A percentile compares a stretch with the other conserved stretches of the same genome.
These are phyloP conservation scores for Pholiota molesta DNA, from an alignment of 768 basidiomycete species.

Conservation along the genomic window DNA sequence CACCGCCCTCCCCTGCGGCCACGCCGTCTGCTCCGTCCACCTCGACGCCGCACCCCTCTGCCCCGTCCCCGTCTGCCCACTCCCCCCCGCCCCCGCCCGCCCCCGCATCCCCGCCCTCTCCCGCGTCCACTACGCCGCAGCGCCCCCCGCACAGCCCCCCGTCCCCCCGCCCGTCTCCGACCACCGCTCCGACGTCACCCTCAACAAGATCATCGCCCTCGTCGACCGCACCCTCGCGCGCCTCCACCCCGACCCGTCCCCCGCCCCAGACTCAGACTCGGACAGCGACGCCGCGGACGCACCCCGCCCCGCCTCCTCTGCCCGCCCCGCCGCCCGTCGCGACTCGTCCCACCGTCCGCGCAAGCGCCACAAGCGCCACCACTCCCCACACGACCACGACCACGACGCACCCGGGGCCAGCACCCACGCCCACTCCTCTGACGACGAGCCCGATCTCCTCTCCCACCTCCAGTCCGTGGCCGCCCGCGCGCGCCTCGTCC, in stretches of 20 bases:
- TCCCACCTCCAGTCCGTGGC: conserved; percentile 38
- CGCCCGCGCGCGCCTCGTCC: conserved; percentile 30
- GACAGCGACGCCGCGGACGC: conserved; percentile 27
- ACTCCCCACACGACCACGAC: conserved; percentile 15
- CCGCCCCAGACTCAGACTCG: conserved; percentile 15
- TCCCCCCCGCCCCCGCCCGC: conserved; percentile 21
- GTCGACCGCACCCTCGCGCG: conserved; percentile 27
- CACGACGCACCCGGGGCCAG: conserved; percentile 28
- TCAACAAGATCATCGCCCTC: conserved; percentile 57
- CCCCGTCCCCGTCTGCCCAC: conserved; percentile 36
- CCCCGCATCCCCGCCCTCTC: conserved; percentile 47
- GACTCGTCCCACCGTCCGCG: conserved; percentile 24
- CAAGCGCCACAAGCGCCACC: conserved; percentile 31
- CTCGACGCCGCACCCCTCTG: conserved; percentile 30
- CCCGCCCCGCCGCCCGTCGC: conserved; percentile 9
- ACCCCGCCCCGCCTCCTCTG: background rate
- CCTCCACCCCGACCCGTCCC: conserved; percentile 12
- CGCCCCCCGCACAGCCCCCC: conserved; percentile 27
- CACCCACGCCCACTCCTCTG: background rate
- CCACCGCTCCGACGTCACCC: conserved; percentile 50
- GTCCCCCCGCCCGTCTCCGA: conserved; percentile 9
- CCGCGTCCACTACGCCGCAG: conserved; percentile 33
- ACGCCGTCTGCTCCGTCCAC: conserved; percentile 75
- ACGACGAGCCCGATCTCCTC: conserved; percentile 35
- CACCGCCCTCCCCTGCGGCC: conserved; percentile 81